Conservation (phyloP, 2,329 filamentous ascomycete genomes). For the Sphaerostilbella broomeana region DNA sequence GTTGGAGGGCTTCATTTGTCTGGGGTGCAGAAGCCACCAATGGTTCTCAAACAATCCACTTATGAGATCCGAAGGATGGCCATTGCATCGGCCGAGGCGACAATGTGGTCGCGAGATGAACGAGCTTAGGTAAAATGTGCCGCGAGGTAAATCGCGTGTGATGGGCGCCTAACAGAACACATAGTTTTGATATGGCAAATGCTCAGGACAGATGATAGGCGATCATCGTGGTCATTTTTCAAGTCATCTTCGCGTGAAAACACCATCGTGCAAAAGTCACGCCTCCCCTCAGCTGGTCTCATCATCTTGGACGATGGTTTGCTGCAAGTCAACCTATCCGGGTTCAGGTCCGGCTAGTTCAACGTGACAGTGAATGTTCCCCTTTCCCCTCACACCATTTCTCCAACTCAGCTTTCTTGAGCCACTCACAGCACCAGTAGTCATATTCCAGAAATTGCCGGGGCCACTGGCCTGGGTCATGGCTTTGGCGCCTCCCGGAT, state of each 20-base stretch:
- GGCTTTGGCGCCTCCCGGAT: constrained; percentile 8
- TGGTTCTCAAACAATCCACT: too few species aligned
- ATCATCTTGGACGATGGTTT: too few species aligned
- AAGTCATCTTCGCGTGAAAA: constrained; percentile 2
- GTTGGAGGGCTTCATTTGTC: constrained; percentile 5
- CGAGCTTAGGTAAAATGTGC: too few species aligned
- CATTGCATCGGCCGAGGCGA: too few species aligned
- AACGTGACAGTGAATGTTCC: constrained; percentile 3
- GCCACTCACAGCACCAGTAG: constrained; percentile 4
- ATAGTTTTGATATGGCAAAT: neutral
- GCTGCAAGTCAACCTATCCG: too few species aligned
- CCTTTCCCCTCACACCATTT: constrained; percentile 5
- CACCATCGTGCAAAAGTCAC: constrained; percentile 8
- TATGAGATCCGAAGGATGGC: too few species aligned
- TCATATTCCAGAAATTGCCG: constrained; percentile 6
- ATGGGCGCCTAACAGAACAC: neutral
- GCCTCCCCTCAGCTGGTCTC: neutral
- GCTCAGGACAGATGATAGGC: constrained; percentile 7
- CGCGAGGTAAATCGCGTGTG: neutral
- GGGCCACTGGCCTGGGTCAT: constrained; percentile 4
- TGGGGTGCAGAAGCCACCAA: constrained; percentile 13
- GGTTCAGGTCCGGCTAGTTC: too few species aligned
- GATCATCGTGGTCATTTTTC: constrained; percentile 4
- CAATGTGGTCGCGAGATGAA: too few species aligned
- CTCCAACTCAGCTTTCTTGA: neutral